Base-by-base conservation (phyloP, 2,329 filamentous ascomycete genomes). In the Fusarium napiforme region DNA sequence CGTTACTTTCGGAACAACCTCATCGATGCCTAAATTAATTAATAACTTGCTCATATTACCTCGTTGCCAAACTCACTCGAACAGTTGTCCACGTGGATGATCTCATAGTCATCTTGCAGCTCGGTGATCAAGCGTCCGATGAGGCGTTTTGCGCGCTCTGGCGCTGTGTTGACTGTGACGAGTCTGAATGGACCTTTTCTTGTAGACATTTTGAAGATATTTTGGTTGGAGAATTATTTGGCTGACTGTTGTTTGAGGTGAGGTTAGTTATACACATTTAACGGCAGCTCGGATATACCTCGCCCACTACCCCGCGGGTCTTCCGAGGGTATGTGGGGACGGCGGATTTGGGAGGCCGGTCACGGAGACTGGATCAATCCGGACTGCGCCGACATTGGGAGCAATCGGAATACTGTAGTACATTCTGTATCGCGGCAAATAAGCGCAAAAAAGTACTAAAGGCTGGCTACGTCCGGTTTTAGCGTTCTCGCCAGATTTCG, bases 41-140 rank as follows among this genome's bases (percentile, higher is more conserved):
- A 67, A 14, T 10, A 1, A 14, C 1, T 1, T 12, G 2, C 2
- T 14, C 4, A 4, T 7, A 3, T 9, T 1, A 1, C 0, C 6
- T 0, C 2, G 1, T 6, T 4, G 1, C 6, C 0, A 0, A 19
- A 32, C 50, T 5, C 21, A 67, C 64, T 67, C 9, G 43, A 30
- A 16, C 64, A 67, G 15, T 67, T 67, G 4, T 60, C 63, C 14
- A 67, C 62, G 7, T 67, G 40, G 8, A 67, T 67, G 1, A 67
- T 67, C 15, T 67, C 62, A 2, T 67, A 67, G 11, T 67, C 45
- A 28, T 67, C 52, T 40, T 67, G 62, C 0, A 67, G 34, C 12
- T 52, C 64, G 1, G 19, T 40, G 21, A 67, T 67, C 2, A 67
- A 21, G 11, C 64, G 63, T 19, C 64, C 64, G 21, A 67, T 67